Conservation (phyloP, 2,329 filamentous ascomycete species). For the Helotiales sp. region DNA sequence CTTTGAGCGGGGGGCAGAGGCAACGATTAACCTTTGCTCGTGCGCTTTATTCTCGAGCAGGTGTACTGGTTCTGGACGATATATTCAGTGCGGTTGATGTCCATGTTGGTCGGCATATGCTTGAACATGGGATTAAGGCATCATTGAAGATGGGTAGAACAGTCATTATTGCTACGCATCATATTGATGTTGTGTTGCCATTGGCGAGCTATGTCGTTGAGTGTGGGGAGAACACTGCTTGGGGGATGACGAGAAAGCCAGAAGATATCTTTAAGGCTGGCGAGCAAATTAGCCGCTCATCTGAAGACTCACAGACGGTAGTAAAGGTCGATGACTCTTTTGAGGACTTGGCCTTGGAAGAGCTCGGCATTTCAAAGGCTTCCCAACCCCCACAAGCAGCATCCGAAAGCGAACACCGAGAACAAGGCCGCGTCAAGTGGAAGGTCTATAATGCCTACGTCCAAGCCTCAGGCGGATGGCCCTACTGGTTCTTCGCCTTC, state of each 20-base stretch:
- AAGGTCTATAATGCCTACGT: not conserved
- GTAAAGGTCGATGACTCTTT: not conserved
- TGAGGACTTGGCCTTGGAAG: not conserved
- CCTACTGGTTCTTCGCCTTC: not conserved
- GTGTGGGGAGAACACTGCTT: not conserved
- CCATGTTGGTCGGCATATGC: not conserved
- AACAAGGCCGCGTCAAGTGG: not conserved
- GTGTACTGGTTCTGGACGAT: not conserved
- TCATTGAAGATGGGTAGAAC: not conserved
- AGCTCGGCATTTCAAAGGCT: not conserved
- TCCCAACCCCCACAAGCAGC: not conserved
- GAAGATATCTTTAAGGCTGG: too few species aligned
- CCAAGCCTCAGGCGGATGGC: not conserved
- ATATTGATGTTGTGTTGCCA: not conserved
- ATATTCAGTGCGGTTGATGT: not conserved
- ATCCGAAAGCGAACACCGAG: not conserved
- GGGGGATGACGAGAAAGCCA: too few species aligned
- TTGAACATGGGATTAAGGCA: not conserved
- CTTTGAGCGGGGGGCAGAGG: not conserved
- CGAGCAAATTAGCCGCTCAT: not conserved
- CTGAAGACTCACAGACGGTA: not conserved
- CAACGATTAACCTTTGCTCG: not conserved
- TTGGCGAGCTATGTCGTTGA: not conserved
- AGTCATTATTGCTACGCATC: not conserved
- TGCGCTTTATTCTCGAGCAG: not conserved